Evolutionary conservation across 2,329 filamentous ascomycete species (phyloP).

Genomic region (Xylariaceae sp.): DNA sequence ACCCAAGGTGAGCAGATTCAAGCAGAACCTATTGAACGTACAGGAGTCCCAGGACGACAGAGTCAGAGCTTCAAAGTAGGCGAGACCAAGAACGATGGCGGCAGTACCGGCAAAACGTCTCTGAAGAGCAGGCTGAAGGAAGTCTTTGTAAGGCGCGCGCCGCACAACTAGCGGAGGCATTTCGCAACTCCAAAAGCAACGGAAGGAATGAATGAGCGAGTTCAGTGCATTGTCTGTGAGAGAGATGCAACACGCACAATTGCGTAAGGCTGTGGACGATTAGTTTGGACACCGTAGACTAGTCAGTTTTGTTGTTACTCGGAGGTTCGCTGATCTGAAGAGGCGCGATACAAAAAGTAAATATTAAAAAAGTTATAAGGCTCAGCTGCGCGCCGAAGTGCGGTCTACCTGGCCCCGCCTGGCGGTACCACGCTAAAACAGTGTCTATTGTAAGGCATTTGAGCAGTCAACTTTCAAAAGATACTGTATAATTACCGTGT

Average conservation of each 20-base stretch:
- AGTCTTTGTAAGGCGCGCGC: slow-evolving; percentile 79
- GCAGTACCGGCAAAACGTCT: slow-evolving; percentile 83
- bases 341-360: too few species aligned
- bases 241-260: not conserved
- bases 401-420: too few species aligned
- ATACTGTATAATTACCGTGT: too few species aligned
- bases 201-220: not conserved
- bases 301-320: too few species aligned
- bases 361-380: too few species aligned
- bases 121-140: slow-evolving; percentile 87
- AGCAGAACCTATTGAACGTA: slow-evolving; percentile 49
- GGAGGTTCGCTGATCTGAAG: too few species aligned
- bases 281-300: too few species aligned
- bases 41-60: slow-evolving; percentile 73
- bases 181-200: slow-evolving; percentile 41
- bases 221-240: slow-evolving; percentile 26
- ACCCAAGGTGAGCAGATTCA: not conserved
- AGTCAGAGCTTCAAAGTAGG: slow-evolving; percentile 74
- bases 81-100: slow-evolving; percentile 69
- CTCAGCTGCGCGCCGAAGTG: too few species aligned
- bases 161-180: slow-evolving; percentile 62
- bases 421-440: too few species aligned
- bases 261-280: not conserved
- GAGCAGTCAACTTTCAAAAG: too few species aligned
- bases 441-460: too few species aligned